Evolutionary conservation across 345 rosid species (phyloP).

Genomic region (Acer negundo): DNA sequence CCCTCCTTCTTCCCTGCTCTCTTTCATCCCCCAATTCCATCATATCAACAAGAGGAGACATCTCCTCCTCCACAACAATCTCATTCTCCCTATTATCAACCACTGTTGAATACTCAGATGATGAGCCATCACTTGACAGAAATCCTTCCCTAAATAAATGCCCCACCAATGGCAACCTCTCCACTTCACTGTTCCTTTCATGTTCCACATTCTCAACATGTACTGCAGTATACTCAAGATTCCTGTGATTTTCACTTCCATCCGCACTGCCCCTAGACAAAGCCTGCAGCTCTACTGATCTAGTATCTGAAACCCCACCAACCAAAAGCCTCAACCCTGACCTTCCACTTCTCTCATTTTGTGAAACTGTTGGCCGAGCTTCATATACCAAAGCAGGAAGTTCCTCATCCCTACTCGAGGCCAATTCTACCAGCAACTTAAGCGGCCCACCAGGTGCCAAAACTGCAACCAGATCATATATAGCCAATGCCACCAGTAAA

Average conservation of each 20-base stretch:
- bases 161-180: conserved; percentile 51
- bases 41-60: conserved; percentile 79
- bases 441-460: conserved; percentile 98
- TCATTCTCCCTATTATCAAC: conserved; percentile 44
- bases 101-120: conserved; percentile 48
- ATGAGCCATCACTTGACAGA: conserved; percentile 45
- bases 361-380: conserved; percentile 79
- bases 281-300: conserved; percentile 80
- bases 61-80: conserved; percentile 59
- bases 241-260: conserved; percentile 33
- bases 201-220: conserved; percentile 36
- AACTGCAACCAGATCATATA: conserved; percentile 91
- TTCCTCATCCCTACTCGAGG: conserved; percentile 87
- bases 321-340: conserved; percentile 61
- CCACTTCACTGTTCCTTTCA: conserved; percentile 41
- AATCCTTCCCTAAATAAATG: conserved; percentile 38
- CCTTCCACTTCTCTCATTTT: conserved; percentile 38
- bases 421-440: conserved; percentile 84
- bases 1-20: conserved; percentile 31
- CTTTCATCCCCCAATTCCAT: conserved; percentile 46
- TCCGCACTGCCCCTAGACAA: conserved; percentile 35
- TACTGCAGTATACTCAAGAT: conserved; percentile 33
- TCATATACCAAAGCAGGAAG: conserved; percentile 95
- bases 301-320: conserved; percentile 62
- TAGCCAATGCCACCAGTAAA: conserved; percentile 81